These are phyloP conservation scores for Puccinia horiana DNA, from an alignment of 1,284 basidiomycete genomes.

Conservation along the genomic window DNA sequence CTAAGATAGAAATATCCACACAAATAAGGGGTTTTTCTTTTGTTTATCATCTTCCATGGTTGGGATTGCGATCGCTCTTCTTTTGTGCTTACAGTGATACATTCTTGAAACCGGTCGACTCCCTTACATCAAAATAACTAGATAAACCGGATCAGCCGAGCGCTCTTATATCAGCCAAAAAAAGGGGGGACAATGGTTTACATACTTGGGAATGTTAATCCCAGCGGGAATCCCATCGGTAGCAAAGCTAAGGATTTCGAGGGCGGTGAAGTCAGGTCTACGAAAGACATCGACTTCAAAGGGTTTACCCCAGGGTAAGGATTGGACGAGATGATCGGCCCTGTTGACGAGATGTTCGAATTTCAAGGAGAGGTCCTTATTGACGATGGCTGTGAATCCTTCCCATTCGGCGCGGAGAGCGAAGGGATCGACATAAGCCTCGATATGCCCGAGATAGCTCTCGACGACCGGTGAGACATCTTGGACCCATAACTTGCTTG, in stretches of 20 bases:
- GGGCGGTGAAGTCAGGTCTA: conserved; percentile 78
- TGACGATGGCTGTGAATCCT: conserved; percentile 52
- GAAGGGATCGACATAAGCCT: conserved; percentile 78
- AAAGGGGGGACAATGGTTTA: conserved; percentile 61
- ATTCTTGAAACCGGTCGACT: not conserved
- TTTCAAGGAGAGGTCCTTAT: conserved; percentile 76
- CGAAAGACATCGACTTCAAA: conserved; percentile 80
- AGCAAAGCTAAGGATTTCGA: conserved; percentile 62
- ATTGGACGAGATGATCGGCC: conserved; percentile 75
- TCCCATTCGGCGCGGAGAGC: conserved; percentile 65
- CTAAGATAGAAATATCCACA: conserved; percentile 30
- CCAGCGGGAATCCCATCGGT: conserved; percentile 81
- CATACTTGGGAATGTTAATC: conserved; percentile 64
- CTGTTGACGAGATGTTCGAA: conserved; percentile 73
- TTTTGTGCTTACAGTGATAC: not conserved
- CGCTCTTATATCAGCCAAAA: conserved; percentile 66
- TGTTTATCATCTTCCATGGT: not conserved
- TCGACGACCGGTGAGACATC: conserved; percentile 83
- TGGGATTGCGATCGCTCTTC: not conserved
- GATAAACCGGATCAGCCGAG: conserved; percentile 65
- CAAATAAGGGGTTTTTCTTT: not conserved
- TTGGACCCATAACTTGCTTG: conserved; percentile 76
- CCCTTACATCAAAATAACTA: not conserved
- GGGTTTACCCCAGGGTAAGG: conserved; percentile 75
- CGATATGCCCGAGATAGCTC: conserved; percentile 66